Evolutionary conservation across 2,329 filamentous ascomycete species (phyloP).

Genomic region (Ophiocordyceps sinensis): DNA sequence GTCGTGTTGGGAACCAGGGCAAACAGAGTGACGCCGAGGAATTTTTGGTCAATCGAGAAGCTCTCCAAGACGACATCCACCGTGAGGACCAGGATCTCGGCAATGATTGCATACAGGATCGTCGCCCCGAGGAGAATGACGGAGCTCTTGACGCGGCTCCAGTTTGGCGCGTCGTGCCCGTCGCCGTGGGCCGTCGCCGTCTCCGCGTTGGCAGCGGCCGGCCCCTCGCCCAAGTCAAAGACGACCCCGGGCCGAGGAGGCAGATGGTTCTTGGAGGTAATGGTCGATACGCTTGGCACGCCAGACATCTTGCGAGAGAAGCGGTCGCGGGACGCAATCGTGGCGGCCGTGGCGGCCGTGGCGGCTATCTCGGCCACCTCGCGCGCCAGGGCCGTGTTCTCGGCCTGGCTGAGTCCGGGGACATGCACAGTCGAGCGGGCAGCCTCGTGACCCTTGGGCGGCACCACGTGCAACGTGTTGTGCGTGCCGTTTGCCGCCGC

Average conservation of each 20-base stretch:
- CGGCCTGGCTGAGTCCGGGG: conserved; percentile 63
- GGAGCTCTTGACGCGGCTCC: conserved; percentile 82
- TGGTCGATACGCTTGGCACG: conserved; percentile 5
- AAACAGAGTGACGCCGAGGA: conserved; percentile 91
- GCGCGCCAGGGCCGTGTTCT: conserved; percentile 67
- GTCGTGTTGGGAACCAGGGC: conserved; percentile 96
- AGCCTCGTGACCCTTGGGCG: conserved; percentile 45
- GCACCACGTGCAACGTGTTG: conserved; percentile 57
- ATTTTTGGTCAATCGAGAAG: conserved; percentile 90
- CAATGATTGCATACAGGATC: conserved; percentile 86
- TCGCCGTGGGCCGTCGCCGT: conserved; percentile 30
- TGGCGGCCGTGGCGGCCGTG: conserved; percentile 75
- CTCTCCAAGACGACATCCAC: conserved; percentile 92
- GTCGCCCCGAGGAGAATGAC: conserved; percentile 83
- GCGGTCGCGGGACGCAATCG: conserved; percentile 67
- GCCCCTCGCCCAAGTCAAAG: conserved; percentile 31
- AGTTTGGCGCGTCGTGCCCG: conserved; percentile 96
- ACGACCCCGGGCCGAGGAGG: conserved; percentile 21
- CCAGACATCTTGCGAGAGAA: conserved; percentile 24
- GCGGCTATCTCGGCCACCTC: conserved; percentile 91
- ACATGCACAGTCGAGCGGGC: conserved; percentile 34
- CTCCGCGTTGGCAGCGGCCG: conserved; percentile 12
- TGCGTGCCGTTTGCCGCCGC: conserved; percentile 26
- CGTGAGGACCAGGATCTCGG: conserved; percentile 91
- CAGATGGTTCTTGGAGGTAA: conserved; percentile 14